Percentiles rank a stretch among this genome's conserved stretches.
These are phyloP conservation scores for Nadsonia commutata DNA, from an alignment of 1,139 yeast species.

Conservation along the genomic window DNA sequence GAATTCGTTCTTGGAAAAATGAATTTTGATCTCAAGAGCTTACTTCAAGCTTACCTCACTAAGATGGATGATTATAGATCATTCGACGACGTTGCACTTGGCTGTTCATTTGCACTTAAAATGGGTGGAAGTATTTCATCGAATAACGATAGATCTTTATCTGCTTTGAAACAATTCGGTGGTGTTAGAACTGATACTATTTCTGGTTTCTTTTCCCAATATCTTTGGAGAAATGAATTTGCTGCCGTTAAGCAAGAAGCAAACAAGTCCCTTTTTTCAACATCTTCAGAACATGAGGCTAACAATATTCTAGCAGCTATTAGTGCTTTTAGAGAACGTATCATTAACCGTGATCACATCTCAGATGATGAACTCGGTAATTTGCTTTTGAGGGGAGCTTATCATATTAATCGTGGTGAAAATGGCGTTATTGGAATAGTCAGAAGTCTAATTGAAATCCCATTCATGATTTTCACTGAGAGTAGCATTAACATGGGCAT, in stretches of 20 bases:
- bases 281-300: not conserved
- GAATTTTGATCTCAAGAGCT: constrained; percentile 59
- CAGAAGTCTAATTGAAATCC: constrained; percentile 39
- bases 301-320: not conserved
- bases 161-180: constrained; percentile 12
- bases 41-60: constrained; percentile 64
- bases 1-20: constrained; percentile 37
- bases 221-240: constrained; percentile 43
- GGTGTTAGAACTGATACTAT: constrained; percentile 36
- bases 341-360: constrained; percentile 6
- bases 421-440: constrained; percentile 13
- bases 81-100: constrained; percentile 41
- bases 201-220: constrained; percentile 64
- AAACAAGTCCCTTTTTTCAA: constrained; percentile 19
- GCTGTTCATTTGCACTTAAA: constrained; percentile 79
- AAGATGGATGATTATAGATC: constrained; percentile 22
- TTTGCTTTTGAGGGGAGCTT: constrained; percentile 17
- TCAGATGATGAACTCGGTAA: constrained; percentile 15
- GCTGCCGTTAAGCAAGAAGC: constrained; percentile 17
- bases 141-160: constrained; percentile 34
- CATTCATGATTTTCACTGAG: constrained; percentile 52
- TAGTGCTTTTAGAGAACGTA: constrained; percentile 13
- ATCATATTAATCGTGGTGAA: constrained; percentile 14
- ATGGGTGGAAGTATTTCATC: constrained; percentile 61
- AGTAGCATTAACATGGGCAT: constrained; percentile 51